Evolutionary conservation across 345 rosid genomes (phyloP).

Genomic region (Eucalyptus erythrocorys): DNA sequence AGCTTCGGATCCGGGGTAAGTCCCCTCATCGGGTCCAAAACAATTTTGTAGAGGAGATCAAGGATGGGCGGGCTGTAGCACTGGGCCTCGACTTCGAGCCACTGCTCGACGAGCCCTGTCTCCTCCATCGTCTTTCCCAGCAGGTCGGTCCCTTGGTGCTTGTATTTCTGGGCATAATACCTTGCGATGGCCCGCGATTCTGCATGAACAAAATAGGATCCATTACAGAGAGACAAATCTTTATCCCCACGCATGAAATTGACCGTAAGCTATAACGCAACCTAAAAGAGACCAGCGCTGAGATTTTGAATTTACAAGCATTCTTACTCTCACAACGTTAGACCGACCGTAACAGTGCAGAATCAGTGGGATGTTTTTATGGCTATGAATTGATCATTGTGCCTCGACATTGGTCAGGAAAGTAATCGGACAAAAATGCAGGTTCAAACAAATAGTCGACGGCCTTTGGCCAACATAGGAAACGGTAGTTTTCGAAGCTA

Average conservation of each 20-base stretch:
- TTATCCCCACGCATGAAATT: not conserved
- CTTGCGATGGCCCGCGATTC: conserved; percentile 70
- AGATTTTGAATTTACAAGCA: not conserved
- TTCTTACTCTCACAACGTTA: not conserved
- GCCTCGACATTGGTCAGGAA: not conserved
- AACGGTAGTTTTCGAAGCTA: not conserved
- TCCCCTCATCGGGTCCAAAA: conserved; percentile 29
- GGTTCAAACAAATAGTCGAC: not conserved
- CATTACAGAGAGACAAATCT: not conserved
- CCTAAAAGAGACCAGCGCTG: not conserved
- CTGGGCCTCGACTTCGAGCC: conserved; percentile 63
- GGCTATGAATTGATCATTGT: not conserved
- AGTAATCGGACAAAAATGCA: not conserved
- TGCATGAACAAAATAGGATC: not conserved
- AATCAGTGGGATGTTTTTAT: not conserved
- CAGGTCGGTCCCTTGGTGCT: conserved; percentile 29
- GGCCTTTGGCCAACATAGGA: not conserved
- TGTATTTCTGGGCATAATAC: conserved; percentile 60
- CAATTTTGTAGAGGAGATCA: conserved; percentile 16
- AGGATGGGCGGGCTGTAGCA: conserved; percentile 38
- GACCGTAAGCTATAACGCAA: not conserved
- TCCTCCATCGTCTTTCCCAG: conserved; percentile 31
- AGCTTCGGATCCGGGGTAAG: conserved; percentile 31
- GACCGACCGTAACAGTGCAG: not conserved
- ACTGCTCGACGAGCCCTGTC: conserved; percentile 53